Evolutionary conservation across 2,329 filamentous ascomycete genomes (phyloP).

Genomic region (Pseudogymnoascus sp.): DNA sequence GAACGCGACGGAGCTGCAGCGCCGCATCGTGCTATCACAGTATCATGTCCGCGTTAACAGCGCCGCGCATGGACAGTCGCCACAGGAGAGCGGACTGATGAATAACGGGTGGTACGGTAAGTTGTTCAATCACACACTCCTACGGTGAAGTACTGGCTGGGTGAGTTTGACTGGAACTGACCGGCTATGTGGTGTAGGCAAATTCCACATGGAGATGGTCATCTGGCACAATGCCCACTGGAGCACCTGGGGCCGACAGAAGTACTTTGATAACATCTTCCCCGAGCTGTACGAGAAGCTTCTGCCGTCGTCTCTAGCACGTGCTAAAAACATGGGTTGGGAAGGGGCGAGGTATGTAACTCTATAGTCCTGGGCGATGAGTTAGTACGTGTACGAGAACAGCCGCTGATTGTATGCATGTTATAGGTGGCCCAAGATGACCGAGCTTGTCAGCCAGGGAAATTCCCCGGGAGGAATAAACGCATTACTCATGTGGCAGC

Average conservation of each 20-base stretch:
- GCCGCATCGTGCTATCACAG: constrained; percentile 36
- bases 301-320: constrained; percentile 25
- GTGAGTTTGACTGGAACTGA: neutral
- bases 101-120: constrained; percentile 40
- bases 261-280: constrained; percentile 31
- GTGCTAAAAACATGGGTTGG: constrained; percentile 30
- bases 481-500: constrained; percentile 53
- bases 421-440: constrained; percentile 45
- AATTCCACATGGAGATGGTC: constrained; percentile 39
- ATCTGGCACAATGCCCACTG: constrained; percentile 37
- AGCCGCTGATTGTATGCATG: constrained; percentile 32
- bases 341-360: constrained; percentile 22
- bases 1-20: constrained; percentile 35
- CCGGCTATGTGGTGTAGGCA: constrained; percentile 31
- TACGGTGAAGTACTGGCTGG: neutral
- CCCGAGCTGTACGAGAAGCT: constrained; percentile 28
- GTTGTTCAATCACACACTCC: neutral
- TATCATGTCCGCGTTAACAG: constrained; percentile 37
- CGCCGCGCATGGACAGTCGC: constrained; percentile 30
- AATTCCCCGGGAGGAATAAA: constrained; percentile 54
- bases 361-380: constrained; percentile 10
- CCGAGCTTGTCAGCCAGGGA: constrained; percentile 40
- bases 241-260: constrained; percentile 32
- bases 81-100: constrained; percentile 38
- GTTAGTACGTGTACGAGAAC: constrained; percentile 35